Evolutionary conservation across 2,329 filamentous ascomycete genomes (phyloP), one percentile per base, ranked within the genome.

Genomic region (Colletotrichum neosansevieriae): DNA sequence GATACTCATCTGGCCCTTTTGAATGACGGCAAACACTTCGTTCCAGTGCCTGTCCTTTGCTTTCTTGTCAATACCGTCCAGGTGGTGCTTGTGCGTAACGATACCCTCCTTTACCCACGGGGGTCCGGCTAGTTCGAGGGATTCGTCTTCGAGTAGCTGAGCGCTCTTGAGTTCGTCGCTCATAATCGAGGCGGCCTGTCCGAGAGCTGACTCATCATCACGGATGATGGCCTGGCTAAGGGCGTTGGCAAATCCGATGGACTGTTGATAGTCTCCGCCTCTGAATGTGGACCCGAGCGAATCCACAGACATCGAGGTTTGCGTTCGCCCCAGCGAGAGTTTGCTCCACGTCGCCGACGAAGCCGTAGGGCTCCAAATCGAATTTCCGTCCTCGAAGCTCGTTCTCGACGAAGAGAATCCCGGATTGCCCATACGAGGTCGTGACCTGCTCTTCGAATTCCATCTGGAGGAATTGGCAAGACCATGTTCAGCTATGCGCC

Each of bases 51-150:
- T 88, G 74, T 98, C 95, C 80, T 95, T 98, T 70, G 94, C 92
- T 78, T 94, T 93, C 82, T 96, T 97, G 72, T 97, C 94, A 40
- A 94, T 86, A 4, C 93, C 90, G 77, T 98, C 95, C 3, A 98
- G 86, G 75, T 98, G 95, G 78, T 98, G 95, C 80, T 98, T 98
- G 82, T 99, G 95, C 73, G 95, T 95, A 19, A 98, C 85, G 73
- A 97, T 93, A 70, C 96, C 96, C 80, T 99, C 96, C 80, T 99
- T 99, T 32, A 97, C 91, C 96, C 96, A 99, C 0, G 96, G 96
- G n/a, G 96, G 93, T 24, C 96, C 96, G 11, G 92, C 90, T 44
- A 99, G 89, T 76, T 97, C 94, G 12, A 99, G 86, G 0, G 92
- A 94, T 75, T 99, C 96, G 75, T 98, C 96, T 74, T 98, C 95